Conservation (phyloP, 495 filamentous ascomycete species). For the Durotheca rogersii region DNA sequence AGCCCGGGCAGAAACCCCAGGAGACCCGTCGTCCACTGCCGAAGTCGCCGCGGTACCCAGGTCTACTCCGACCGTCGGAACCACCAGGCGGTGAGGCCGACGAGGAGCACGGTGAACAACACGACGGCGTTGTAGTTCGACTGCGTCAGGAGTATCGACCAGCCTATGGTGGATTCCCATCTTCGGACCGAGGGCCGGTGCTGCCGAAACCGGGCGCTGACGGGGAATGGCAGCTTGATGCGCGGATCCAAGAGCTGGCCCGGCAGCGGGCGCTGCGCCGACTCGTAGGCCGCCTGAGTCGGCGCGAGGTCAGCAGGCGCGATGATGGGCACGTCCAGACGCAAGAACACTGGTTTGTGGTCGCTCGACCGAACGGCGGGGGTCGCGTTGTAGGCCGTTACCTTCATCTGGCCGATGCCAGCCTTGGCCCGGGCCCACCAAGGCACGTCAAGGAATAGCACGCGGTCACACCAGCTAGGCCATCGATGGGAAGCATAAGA, state of each 20-base stretch:
- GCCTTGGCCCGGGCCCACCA: conserved; percentile 37
- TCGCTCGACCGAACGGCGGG: conserved; percentile 77
- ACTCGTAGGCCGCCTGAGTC: conserved; percentile 14
- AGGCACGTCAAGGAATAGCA: conserved; percentile 72
- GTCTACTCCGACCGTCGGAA: conserved; percentile 32
- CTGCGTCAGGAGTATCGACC: conserved; percentile 48
- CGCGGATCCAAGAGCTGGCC: conserved; percentile 36
- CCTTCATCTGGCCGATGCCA: conserved; percentile 41
- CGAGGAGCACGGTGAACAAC: conserved; percentile 37
- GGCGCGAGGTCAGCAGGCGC: conserved; percentile 31
- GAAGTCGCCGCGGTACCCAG: conserved; percentile 10
- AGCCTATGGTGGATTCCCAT: conserved; percentile 47
- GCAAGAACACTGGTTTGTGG: conserved; percentile 77
- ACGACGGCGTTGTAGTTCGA: conserved; percentile 43
- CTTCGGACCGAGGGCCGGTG: conserved; percentile 40
- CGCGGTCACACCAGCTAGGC: conserved; percentile 93
- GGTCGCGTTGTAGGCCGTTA: conserved; percentile 67
- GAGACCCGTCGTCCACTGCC: neutral
- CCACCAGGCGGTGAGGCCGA: conserved; percentile 46
- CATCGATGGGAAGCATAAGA: conserved; percentile 75
- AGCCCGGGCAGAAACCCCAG: neutral
- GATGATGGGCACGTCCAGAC: conserved; percentile 58
- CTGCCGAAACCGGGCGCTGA: conserved; percentile 49
- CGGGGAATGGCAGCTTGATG: conserved; percentile 38
- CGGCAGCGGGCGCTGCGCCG: conserved; percentile 3